Evolutionary conservation across 1,284 basidiomycete species (phyloP).

Genomic region (Phylloboletellus chloephorus): DNA sequence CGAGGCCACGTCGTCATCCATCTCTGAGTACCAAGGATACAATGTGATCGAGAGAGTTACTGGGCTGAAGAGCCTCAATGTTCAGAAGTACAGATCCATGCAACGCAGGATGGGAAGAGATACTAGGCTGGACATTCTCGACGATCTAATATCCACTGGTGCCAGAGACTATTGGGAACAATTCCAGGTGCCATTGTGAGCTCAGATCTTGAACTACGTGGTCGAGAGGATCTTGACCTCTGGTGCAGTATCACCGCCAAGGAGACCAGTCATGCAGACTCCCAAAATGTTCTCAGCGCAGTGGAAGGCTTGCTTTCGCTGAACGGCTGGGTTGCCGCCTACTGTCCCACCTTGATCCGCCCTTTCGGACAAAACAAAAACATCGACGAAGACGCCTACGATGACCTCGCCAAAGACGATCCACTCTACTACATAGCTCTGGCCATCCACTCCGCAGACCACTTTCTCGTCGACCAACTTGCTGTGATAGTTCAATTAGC

Average conservation of each 20-base stretch:
- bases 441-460: slow-evolving; percentile 92
- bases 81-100: slow-evolving; percentile 79
- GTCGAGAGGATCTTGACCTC: slow-evolving; percentile 3
- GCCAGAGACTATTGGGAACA: slow-evolving; percentile 84
- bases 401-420: slow-evolving; percentile 76
- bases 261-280: slow-evolving; percentile 83
- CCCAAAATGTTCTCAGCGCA: slow-evolving; percentile 78
- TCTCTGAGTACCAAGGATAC: slow-evolving; percentile 26
- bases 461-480: slow-evolving; percentile 94
- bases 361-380: slow-evolving; percentile 89
- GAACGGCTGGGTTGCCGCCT: slow-evolving; percentile 98
- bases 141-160: slow-evolving; percentile 69
- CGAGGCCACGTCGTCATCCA: slow-evolving; percentile 12
- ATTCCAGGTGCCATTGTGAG: slow-evolving; percentile 85
- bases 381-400: slow-evolving; percentile 76
- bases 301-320: slow-evolving; percentile 88
- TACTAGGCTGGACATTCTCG: slow-evolving; percentile 75
- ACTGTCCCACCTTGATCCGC: slow-evolving; percentile 83
- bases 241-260: slow-evolving; percentile 61
- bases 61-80: slow-evolving; percentile 76
- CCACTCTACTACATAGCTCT: slow-evolving; percentile 92
- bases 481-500: slow-evolving; percentile 93
- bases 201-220: slow-evolving; percentile 9
- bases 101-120: slow-evolving; percentile 84
- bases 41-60: slow-evolving; percentile 84